These are phyloP conservation scores for Aspergillus clavatus DNA, from an alignment of 2,329 filamentous ascomycete species.

Conservation along the genomic window DNA sequence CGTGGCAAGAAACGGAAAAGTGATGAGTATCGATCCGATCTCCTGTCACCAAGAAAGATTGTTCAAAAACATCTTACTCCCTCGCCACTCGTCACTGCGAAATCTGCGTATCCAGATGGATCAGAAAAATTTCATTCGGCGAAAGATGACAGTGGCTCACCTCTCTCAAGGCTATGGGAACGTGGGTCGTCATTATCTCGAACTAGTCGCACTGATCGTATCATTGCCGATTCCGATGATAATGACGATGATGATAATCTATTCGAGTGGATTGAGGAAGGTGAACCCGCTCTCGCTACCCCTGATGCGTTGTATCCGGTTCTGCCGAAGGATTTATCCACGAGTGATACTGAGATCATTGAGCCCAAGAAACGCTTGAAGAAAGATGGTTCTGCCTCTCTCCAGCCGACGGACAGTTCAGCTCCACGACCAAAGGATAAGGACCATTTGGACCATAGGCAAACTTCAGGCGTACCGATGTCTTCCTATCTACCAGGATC, in stretches of 20 bases:
- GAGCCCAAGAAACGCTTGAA: neutral
- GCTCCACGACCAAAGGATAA: slow-evolving; percentile 13
- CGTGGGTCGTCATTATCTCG: slow-evolving; percentile 5
- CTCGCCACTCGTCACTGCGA: neutral
- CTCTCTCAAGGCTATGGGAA: slow-evolving; percentile 8
- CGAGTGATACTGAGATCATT: slow-evolving; percentile 5
- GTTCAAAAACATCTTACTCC: slow-evolving; percentile 22
- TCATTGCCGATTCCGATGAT: slow-evolving; percentile 36
- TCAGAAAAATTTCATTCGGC: slow-evolving; percentile 4
- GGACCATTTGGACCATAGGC: neutral
- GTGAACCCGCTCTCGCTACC: slow-evolving; percentile 18
- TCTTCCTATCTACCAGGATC: slow-evolving; percentile 5
- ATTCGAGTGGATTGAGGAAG: slow-evolving; percentile 21
- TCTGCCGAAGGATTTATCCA: slow-evolving; percentile 20
- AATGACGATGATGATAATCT: slow-evolving; percentile 23
- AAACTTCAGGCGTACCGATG: slow-evolving; percentile 1
- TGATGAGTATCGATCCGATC: slow-evolving; percentile 41
- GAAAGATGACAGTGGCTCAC: slow-evolving; percentile 6
- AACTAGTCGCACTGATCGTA: slow-evolving; percentile 9
- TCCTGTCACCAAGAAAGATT: slow-evolving; percentile 30
- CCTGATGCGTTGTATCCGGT: slow-evolving; percentile 28
- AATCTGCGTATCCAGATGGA: slow-evolving; percentile 3
- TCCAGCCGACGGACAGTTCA: neutral
- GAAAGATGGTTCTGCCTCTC: neutral
- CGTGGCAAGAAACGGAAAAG: slow-evolving; percentile 48